phyloP scores from a whole-genome alignment of 257 asterid genomes.

The Jasminum sambac region DNA sequence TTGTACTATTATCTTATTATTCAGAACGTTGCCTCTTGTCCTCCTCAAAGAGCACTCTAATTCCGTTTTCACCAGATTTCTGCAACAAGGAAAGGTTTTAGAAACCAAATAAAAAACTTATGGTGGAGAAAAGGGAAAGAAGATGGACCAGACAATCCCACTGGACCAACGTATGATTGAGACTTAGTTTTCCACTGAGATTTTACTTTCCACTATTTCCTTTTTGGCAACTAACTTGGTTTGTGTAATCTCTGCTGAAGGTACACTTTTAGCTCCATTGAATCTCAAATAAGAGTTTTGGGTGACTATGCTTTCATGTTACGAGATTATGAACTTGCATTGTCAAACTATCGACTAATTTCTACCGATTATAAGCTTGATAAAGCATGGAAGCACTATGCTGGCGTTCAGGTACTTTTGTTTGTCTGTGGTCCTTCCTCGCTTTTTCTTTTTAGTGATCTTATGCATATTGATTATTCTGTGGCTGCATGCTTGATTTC shows the following conservation, averaged over 20 bases:
- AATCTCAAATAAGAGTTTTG: conserved; percentile 94
- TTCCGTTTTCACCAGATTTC: conserved; percentile 64
- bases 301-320: conserved; percentile 98
- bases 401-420: conserved; percentile 86
- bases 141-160: conserved; percentile 66
- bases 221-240: conserved; percentile 35
- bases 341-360: conserved; percentile 91
- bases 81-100: conserved; percentile 93
- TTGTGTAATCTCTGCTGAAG: conserved; percentile 50
- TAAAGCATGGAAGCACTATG: conserved; percentile 94
- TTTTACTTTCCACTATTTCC: conserved; percentile 22
- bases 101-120: conserved; percentile 93
- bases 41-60: conserved; percentile 2
- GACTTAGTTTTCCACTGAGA: conserved; percentile 19
- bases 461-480: conserved; percentile 4
- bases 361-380: conserved; percentile 96
- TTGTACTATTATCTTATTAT: conserved; percentile 13
- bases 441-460: conserved; percentile 25
- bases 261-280: conserved; percentile 91
- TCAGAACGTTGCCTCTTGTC: conserved; percentile 9
- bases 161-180: conserved; percentile 60
- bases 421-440: background rate
- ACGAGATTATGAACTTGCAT: conserved; percentile 94
- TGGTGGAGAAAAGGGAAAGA: conserved; percentile 99
- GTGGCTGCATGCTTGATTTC: background rate